Conservation (phyloP, 2,329 filamentous ascomycete species). For the Fusarium penzigii region DNA sequence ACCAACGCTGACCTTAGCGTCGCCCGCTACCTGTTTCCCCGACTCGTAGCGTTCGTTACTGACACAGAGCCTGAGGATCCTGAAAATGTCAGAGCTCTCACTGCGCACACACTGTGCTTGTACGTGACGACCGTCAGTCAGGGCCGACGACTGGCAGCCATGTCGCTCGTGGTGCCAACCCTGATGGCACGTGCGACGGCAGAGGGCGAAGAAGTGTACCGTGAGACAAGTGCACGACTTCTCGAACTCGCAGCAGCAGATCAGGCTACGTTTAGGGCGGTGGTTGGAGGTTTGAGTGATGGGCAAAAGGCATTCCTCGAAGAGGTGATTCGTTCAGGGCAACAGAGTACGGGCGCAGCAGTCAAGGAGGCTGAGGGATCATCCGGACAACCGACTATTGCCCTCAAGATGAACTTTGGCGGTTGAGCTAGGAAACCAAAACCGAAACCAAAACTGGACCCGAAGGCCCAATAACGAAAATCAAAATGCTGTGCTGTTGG, state of each 20-base stretch:
- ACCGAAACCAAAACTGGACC: not conserved
- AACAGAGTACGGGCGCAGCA: constrained; percentile 45
- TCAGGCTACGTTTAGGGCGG: constrained; percentile 69
- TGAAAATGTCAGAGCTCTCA: constrained; percentile 69
- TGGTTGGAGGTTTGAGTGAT: constrained; percentile 71
- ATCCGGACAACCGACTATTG: constrained; percentile 75
- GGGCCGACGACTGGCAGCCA: constrained; percentile 57
- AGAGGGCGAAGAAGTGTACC: constrained; percentile 61
- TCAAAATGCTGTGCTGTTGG: too few species aligned
- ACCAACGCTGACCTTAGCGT: constrained; percentile 71
- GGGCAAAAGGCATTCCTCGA: constrained; percentile 78
- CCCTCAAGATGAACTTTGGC: constrained; percentile 91
- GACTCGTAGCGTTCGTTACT: constrained; percentile 73
- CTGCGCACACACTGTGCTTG: constrained; percentile 75
- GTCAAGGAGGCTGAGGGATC: constrained; percentile 43
- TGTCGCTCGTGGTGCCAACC: constrained; percentile 75
- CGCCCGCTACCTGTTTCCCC: constrained; percentile 71
- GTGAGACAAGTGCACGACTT: constrained; percentile 74
- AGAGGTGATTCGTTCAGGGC: constrained; percentile 70
- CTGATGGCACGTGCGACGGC: constrained; percentile 71
- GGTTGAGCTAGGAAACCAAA: constrained; percentile 30
- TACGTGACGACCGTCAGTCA: constrained; percentile 57
- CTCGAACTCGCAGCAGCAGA: constrained; percentile 80
- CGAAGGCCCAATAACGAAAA: not conserved
- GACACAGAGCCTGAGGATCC: constrained; percentile 74